Conservation (phyloP, 139 green algal species). For the Bryopsis sp. region DNA sequence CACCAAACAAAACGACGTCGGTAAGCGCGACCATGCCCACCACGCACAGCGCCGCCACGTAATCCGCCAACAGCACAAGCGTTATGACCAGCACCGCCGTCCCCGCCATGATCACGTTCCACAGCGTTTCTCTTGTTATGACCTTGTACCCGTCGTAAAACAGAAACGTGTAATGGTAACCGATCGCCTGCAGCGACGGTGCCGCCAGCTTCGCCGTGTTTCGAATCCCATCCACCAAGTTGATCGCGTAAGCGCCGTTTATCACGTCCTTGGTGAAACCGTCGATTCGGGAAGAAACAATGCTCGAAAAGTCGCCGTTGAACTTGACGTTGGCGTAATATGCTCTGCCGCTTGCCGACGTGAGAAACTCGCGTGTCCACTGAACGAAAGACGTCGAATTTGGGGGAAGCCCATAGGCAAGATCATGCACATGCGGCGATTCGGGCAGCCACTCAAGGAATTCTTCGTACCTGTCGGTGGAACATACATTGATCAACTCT, state of each 20-base stretch:
- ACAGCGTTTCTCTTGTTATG: constrained; percentile 28
- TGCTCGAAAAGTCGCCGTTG: background rate
- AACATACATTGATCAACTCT: background rate
- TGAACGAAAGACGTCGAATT: constrained; percentile 16
- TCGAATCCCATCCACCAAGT: constrained; percentile 16
- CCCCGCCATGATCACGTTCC: constrained; percentile 36
- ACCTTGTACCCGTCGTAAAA: constrained; percentile 44
- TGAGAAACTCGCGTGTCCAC: constrained; percentile 22
- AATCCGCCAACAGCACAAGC: constrained; percentile 32
- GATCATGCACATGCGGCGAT: background rate
- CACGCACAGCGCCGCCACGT: constrained; percentile 28
- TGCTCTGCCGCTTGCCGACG: background rate
- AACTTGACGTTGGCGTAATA: constrained; percentile 19
- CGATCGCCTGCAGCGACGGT: constrained; percentile 17
- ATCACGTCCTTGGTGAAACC: constrained; percentile 2
- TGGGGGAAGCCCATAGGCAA: constrained; percentile 4
- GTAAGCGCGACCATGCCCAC: constrained; percentile 27
- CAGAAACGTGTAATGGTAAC: constrained; percentile 21
- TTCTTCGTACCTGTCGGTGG: constrained; percentile 18
- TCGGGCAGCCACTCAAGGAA: constrained; percentile 21
- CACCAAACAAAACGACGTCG: constrained; percentile 32
- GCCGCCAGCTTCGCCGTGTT: constrained; percentile 10
- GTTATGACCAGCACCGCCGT: constrained; percentile 29
- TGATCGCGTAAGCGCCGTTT: constrained; percentile 18
- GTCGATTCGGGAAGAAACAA: constrained; percentile 6